Evolutionary conservation across 257 asterid genomes (phyloP), one percentile per base, ranked within the genome.

Genomic region (Solanum medicagineum): DNA sequence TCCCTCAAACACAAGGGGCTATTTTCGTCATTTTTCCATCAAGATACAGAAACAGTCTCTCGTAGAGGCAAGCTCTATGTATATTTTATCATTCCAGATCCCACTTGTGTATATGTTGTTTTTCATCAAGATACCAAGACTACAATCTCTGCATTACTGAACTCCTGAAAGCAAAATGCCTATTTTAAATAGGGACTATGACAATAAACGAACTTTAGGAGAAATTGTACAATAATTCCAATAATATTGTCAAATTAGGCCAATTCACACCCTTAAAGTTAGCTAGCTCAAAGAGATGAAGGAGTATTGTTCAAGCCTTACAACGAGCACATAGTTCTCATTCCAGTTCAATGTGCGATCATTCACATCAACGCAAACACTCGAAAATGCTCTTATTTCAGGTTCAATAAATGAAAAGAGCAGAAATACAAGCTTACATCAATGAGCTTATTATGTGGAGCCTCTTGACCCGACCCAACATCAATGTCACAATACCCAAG

Each of bases 401-500:
- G n/a, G 14, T 8, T 32, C 53, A 17, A 36, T 17, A 40, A 63
- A n/a, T n/a, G 69, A 22, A 22, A 62, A 19, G 19, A 26, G 19
- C 29, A 19, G 6, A 75, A 5, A 62, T 6, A 29, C 9, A 45
- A 26, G 56, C 73, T 20, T 70, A 95, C 97, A 87, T 95, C 92
- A 75, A 94, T 93, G 40, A 95, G 98, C 88, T 92, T 85, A 16
- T 89, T 92, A 80, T 88, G 90, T 40, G 98, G 98, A 84, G 96
- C 98, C 85, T 88, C 95, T 73, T 60, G 91, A 40, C 98, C 98
- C 53, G 93, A 91, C 10, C 99, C 99, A 83, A 94, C 90, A 54
- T 85, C 87, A 56, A 95, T 74, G 53, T 95, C 99, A 86, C 99
- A 95, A 89, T 93, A 95, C 24, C 99, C 99, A 36, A 95, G 99